phyloP scores from a whole-genome alignment of 768 basidiomycete genomes.

The Agrocybe praecox region DNA sequence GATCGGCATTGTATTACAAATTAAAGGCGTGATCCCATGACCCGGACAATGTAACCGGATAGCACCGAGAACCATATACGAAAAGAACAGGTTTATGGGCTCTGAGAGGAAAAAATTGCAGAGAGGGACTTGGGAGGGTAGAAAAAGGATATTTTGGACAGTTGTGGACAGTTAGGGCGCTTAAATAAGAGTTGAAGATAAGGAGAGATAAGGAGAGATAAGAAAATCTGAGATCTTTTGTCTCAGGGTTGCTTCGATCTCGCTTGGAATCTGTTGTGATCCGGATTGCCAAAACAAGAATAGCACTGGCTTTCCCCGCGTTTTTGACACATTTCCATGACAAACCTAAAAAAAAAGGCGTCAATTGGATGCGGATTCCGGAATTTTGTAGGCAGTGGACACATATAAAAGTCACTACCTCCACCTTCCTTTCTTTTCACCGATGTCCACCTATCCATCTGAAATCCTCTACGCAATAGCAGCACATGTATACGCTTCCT shows the following conservation, averaged over 20 bases:
- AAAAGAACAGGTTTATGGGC: background rate
- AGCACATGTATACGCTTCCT: constrained; percentile 66
- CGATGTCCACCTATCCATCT: constrained; percentile 49
- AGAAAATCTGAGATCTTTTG: constrained; percentile 12
- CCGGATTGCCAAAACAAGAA: constrained; percentile 8
- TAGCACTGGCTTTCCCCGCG: constrained; percentile 8
- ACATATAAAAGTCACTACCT: constrained; percentile 8
- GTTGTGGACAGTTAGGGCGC: constrained; percentile 4
- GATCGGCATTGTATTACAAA: background rate
- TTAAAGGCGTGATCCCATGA: background rate
- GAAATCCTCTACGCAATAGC: constrained; percentile 78
- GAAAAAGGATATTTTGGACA: constrained; percentile 3
- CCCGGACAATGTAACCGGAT: background rate
- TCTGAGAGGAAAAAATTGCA: background rate
- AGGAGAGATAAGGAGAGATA: constrained; percentile 11
- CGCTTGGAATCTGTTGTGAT: constrained; percentile 4
- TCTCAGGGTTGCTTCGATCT: background rate
- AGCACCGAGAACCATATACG: background rate
- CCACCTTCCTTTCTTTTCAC: background rate
- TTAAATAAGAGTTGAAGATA: constrained; percentile 8
- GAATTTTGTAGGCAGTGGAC: too few relatives aligned
- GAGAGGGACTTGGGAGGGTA: background rate
- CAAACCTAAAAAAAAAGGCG: constrained; percentile 2
- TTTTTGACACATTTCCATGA: constrained; percentile 8
- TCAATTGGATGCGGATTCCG: constrained; percentile 4